phyloP scores from a whole-genome alignment of 2,329 filamentous ascomycete genomes.

The Rutstroemia sp. region DNA sequence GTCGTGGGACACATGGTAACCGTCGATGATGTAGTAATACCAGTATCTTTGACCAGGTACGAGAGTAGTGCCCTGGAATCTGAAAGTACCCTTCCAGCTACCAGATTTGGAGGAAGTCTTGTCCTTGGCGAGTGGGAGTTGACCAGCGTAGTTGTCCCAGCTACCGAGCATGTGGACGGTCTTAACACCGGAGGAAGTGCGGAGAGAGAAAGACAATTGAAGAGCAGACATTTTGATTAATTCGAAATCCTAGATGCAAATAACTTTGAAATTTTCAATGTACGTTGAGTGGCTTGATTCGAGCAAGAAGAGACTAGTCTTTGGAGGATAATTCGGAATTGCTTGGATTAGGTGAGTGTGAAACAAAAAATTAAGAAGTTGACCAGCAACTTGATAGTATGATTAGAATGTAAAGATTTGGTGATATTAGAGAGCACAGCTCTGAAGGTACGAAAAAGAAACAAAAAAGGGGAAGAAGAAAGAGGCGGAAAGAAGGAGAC shows the following conservation, averaged over 20 bases:
- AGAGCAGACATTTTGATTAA: conserved; percentile 70
- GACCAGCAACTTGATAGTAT: conserved; percentile 41
- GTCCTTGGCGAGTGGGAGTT: conserved; percentile 91
- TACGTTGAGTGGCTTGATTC: conserved; percentile 29
- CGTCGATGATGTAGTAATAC: conserved; percentile 99
- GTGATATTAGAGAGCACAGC: conserved; percentile 45
- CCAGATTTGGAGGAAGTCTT: conserved; percentile 74
- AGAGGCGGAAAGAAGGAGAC: conserved; percentile 35
- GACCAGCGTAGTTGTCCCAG: conserved; percentile 94
- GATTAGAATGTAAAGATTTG: conserved; percentile 29
- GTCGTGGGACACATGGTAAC: conserved; percentile 96
- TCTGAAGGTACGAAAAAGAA: conserved; percentile 36
- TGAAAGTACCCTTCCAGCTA: conserved; percentile 93
- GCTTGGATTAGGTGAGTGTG: conserved; percentile 34
- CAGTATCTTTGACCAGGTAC: conserved; percentile 91
- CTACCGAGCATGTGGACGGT: conserved; percentile 95
- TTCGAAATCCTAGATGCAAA: conserved; percentile 29
- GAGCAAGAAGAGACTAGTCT: conserved; percentile 34
- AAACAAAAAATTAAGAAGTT: conserved; percentile 49
- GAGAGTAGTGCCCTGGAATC: conserved; percentile 82
- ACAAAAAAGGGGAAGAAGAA: conserved; percentile 32
- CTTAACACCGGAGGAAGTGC: conserved; percentile 94
- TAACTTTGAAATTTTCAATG: conserved; percentile 20
- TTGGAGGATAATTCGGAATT: conserved; percentile 10
- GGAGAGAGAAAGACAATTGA: conserved; percentile 92